These are phyloP conservation scores for Botrytis tulipae DNA, from an alignment of 2,329 filamentous ascomycete genomes.

Conservation along the genomic window DNA sequence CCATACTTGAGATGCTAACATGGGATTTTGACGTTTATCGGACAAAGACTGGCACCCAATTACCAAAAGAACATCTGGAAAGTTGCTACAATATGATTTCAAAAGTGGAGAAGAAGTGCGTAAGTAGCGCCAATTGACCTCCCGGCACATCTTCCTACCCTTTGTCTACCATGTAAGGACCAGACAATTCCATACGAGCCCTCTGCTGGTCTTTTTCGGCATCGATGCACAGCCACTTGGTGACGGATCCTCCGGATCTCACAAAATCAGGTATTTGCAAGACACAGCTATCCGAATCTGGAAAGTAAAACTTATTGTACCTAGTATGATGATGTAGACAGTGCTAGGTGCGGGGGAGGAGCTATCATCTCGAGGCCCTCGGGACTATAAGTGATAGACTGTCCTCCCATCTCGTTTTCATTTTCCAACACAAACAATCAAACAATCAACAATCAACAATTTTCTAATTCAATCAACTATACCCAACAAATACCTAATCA, in stretches of 20 bases:
- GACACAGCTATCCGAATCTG: not conserved
- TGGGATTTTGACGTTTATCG: not conserved
- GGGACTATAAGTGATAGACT: constrained; percentile 1
- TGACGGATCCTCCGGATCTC: not conserved
- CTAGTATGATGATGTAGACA: constrained; percentile 6
- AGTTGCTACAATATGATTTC: not conserved
- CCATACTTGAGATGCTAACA: not conserved
- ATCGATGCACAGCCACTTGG: constrained; percentile 13
- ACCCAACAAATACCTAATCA: constrained; percentile 3
- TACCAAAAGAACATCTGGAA: not conserved
- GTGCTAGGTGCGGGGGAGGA: not conserved
- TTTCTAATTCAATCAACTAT: not conserved
- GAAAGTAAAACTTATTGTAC: not conserved
- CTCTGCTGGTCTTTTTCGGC: not conserved
- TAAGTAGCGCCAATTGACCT: not conserved
- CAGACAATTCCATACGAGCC: not conserved
- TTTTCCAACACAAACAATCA: not conserved
- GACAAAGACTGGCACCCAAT: not conserved
- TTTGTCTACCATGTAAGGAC: not conserved
- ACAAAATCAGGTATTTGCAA: constrained; percentile 1
- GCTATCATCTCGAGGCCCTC: not conserved
- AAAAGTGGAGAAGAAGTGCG: not conserved
- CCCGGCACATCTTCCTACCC: not conserved
- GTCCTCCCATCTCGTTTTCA: constrained; percentile 12
- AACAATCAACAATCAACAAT: not conserved